phyloP scores from a whole-genome alignment of 495 filamentous ascomycete species.

The Penicillium bovifimosum region DNA sequence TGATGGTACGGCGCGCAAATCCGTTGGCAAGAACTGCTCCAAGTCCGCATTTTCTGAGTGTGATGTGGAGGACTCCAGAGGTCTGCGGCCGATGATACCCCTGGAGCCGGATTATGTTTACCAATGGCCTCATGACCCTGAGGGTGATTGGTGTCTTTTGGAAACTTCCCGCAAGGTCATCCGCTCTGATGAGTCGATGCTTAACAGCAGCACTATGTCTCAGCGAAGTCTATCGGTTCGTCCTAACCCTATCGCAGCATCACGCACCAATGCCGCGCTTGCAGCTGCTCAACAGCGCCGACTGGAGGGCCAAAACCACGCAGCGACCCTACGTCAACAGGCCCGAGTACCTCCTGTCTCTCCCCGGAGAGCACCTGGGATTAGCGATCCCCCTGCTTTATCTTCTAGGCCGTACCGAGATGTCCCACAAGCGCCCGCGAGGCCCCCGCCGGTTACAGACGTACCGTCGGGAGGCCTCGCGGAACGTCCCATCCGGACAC shows the following conservation, averaged over 20 bases:
- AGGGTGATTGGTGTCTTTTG: constrained; percentile 40
- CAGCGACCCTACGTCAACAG: constrained; percentile 45
- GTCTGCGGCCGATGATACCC: constrained; percentile 63
- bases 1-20: constrained; percentile 39
- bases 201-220: constrained; percentile 33
- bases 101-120: constrained; percentile 66
- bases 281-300: constrained; percentile 40
- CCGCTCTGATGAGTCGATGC: constrained; percentile 26
- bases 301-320: constrained; percentile 41
- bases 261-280: constrained; percentile 39
- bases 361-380: constrained; percentile 26
- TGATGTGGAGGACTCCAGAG: constrained; percentile 62
- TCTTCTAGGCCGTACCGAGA: constrained; percentile 17
- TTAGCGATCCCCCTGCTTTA: constrained; percentile 23
- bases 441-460: not conserved
- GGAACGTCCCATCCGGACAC: constrained; percentile 40
- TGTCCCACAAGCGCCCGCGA: constrained; percentile 11
- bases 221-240: constrained; percentile 25
- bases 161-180: constrained; percentile 23
- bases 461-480: constrained; percentile 31
- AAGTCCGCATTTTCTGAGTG: constrained; percentile 66
- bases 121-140: constrained; percentile 36
- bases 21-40: constrained; percentile 36
- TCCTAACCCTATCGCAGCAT: constrained; percentile 22
- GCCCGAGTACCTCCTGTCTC: constrained; percentile 29